phyloP scores from a whole-genome alignment of 2,329 filamentous ascomycete species.

The Cytospora leucostoma region DNA sequence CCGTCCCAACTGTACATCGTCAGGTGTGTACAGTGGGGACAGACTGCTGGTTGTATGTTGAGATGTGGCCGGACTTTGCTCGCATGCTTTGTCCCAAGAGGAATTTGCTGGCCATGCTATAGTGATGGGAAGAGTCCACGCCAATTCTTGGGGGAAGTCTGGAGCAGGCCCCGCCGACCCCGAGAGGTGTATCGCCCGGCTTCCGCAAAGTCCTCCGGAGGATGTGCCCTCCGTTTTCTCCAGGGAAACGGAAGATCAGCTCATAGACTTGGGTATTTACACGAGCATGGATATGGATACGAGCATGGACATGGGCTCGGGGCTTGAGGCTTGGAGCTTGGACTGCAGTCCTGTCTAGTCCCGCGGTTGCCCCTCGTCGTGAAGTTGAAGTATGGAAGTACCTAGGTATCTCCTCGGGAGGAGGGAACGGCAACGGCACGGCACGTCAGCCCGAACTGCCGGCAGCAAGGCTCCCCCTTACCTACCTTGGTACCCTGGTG shows the following conservation, averaged over 20 bases:
- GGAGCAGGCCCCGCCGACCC: too few species aligned
- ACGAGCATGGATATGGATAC: too few species aligned
- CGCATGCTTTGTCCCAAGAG: background rate
- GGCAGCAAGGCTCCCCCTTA: background rate
- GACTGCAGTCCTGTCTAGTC: background rate
- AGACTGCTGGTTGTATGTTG: background rate
- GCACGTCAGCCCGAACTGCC: too few species aligned
- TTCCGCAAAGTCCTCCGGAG: too few species aligned
- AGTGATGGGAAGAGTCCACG: too few species aligned
- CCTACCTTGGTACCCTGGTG: background rate
- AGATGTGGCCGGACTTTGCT: background rate
- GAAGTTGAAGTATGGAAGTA: background rate
- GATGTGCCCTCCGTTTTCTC: too few species aligned
- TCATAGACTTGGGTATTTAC: too few species aligned
- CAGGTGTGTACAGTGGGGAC: background rate
- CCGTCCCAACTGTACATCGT: background rate
- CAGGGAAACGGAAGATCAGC: too few species aligned
- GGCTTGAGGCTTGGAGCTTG: too few species aligned
- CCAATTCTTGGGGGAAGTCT: background rate
- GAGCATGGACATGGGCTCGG: too few species aligned
- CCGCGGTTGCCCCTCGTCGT: background rate
- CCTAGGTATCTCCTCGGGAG: background rate
- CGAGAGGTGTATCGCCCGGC: background rate
- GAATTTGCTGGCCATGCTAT: background rate
- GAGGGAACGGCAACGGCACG: background rate